These are phyloP conservation scores for Aspergillus sp. DNA, from an alignment of 2,329 filamentous ascomycete species.

Conservation along the genomic window DNA sequence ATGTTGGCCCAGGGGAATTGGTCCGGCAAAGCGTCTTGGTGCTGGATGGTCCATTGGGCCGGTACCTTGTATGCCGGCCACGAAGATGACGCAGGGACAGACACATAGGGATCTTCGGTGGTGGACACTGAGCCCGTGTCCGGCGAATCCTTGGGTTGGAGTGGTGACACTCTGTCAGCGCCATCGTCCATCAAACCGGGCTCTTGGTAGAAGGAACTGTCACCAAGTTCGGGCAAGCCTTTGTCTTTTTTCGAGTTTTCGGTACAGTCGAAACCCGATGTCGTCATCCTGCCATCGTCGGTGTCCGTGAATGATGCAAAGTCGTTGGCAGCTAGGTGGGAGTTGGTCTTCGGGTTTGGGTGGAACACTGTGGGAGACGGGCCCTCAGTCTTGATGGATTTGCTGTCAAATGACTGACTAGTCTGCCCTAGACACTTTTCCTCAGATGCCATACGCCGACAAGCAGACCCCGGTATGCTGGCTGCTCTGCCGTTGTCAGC, in stretches of 20 bases:
- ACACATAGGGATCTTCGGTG: conserved; percentile 2
- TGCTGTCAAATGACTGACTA: background rate
- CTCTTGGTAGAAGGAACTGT: conserved; percentile 1
- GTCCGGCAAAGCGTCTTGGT: conserved; percentile 1
- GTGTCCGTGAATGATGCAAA: conserved; percentile 5
- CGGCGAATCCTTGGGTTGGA: conserved; percentile 1
- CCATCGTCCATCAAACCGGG: conserved; percentile 4
- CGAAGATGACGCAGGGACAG: conserved; percentile 2
- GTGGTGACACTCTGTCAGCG: background rate
- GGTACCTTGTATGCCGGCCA: conserved; percentile 5
- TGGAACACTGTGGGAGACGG: conserved; percentile 5
- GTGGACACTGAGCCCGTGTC: conserved; percentile 2
- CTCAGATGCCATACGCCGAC: background rate
- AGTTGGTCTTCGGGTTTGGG: conserved; percentile 5
- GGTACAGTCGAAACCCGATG: conserved; percentile 4
- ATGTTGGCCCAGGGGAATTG: conserved; percentile 2
- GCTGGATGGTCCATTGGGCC: conserved; percentile 2
- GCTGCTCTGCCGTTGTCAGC: background rate
- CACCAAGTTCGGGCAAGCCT: background rate
- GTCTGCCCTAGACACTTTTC: background rate
- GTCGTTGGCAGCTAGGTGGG: conserved; percentile 3
- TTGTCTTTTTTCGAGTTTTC: background rate
- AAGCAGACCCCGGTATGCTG: conserved; percentile 1
- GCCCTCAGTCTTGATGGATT: conserved; percentile 1
- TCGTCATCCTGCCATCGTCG: conserved; percentile 6